Base-by-base conservation (phyloP, 192 early-diverging fungal species). In the Cetraspora pellucida region DNA sequence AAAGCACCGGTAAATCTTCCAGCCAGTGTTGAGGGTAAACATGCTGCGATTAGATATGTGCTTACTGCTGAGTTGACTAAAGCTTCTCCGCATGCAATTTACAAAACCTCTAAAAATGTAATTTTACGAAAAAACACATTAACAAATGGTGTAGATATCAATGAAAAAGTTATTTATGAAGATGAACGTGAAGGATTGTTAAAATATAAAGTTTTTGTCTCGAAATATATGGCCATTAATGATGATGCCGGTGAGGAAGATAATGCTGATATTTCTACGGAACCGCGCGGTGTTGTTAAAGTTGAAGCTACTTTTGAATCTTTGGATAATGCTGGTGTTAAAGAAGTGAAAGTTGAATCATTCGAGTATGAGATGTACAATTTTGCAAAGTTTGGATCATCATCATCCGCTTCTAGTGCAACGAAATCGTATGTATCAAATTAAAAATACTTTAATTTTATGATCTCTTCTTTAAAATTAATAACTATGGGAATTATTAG, bases 311-410 rank as follows among this genome's bases (percentile, higher is more conserved):
- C 74, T 7, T 76, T 76, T 21, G 74, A 76, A 23, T 64, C 64
- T 0, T 49, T 76, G 2, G 64, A 76, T 49, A 76, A 76, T 37
- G 54, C 74, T 31, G 64, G 49, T 1, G 61, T 76, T 28, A 76
- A 76, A 25, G 74, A 76, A 66, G 74, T 76, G 2, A 76, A 76
- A 66, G 74, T 76, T 28, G 74, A 76, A 54, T 61, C 74, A 23
- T 76, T 76, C 37, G 74, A 76, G 52, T 76, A 76, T 55, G 74
- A 76, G 54, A 76, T 76, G 74, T 76, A 76, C 43, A 76, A 66
- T 65, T 52, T 76, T 61, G 46, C 74, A 5, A 76, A 76, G 65
- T 54, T 66, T 49, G 46, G n/a, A 37, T n/a, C 74, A 7, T 37
- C 17, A 30, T 30, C 74, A 37, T 13, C 74, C 17, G 43, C 30